Evolutionary conservation across 139 green algal genomes (phyloP).

Genomic region (Chlorella ohadii): DNA sequence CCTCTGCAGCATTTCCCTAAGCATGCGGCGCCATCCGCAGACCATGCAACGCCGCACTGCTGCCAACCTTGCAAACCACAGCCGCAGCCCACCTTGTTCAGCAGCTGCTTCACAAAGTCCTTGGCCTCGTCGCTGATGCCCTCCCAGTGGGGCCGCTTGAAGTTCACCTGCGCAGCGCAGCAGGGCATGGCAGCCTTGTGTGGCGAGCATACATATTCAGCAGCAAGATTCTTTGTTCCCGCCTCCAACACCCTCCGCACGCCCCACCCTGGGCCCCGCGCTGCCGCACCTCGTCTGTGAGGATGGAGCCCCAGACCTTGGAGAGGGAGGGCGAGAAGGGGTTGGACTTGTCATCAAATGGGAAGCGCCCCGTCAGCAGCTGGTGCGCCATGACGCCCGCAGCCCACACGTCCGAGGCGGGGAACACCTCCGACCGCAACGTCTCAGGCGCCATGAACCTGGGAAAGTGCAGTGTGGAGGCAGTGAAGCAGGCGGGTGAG

Average conservation of each 20-base stretch:
- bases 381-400: conserved; percentile 93
- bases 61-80: background rate
- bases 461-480: background rate
- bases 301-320: conserved; percentile 61
- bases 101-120: conserved; percentile 80
- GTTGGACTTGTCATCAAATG: too few species aligned
- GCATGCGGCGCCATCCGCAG: too few species aligned
- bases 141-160: conserved; percentile 58
- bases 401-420: conserved; percentile 86
- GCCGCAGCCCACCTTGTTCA: conserved; percentile 70
- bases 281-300: too few species aligned
- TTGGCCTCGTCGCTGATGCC: conserved; percentile 79
- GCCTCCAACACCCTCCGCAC: background rate
- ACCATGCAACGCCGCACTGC: background rate
- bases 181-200: background rate
- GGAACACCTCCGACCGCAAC: conserved; percentile 73
- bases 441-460: conserved; percentile 86
- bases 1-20: too few species aligned
- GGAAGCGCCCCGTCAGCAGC: too few species aligned
- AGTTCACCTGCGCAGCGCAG: conserved; percentile 2
- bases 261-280: background rate
- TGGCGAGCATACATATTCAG: too few species aligned
- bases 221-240: background rate
- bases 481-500: background rate
- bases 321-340: too few species aligned